Evolutionary conservation across 2,329 filamentous ascomycete species (phyloP).

Genomic region (Claviceps sorghi): DNA sequence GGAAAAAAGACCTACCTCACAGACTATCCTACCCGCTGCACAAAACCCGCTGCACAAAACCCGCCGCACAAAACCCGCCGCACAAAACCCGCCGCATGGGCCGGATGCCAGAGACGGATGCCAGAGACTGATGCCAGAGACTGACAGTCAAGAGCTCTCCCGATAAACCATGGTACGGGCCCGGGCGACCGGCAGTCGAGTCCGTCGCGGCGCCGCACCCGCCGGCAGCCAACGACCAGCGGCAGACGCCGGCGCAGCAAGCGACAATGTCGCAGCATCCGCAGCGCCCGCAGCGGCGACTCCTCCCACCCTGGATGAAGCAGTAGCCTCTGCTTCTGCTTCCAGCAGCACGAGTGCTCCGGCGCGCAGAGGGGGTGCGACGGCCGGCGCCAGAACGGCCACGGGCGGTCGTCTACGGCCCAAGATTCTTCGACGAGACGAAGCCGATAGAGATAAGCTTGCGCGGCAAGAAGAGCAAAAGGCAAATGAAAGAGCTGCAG

Average conservation of each 20-base stretch:
- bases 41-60: too few relatives aligned
- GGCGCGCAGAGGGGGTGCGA: slow-evolving; percentile 18
- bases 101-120: neutral
- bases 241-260: slow-evolving; percentile 14
- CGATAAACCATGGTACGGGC: slow-evolving; percentile 18
- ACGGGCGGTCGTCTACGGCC: slow-evolving; percentile 29
- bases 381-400: slow-evolving; percentile 22
- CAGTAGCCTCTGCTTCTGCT: slow-evolving; percentile 7
- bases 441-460: slow-evolving; percentile 32
- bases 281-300: slow-evolving; percentile 8
- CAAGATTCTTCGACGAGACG: slow-evolving; percentile 34
- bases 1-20: too few relatives aligned
- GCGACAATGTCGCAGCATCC: slow-evolving; percentile 9
- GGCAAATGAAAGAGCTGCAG: slow-evolving; percentile 24
- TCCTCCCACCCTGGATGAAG: slow-evolving; percentile 8
- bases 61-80: too few relatives aligned
- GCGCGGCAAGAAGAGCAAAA: slow-evolving; percentile 31
- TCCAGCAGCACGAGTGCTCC: slow-evolving; percentile 12
- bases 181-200: slow-evolving; percentile 18
- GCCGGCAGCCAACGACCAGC: slow-evolving; percentile 8
- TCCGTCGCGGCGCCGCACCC: slow-evolving; percentile 17
- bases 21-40: too few relatives aligned
- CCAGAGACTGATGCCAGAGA: neutral
- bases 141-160: neutral
- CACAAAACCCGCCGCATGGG: too few relatives aligned